phyloP scores from a whole-genome alignment of 805 yeast genomes.

The Schwanniomyces pseudopolymorphus region DNA sequence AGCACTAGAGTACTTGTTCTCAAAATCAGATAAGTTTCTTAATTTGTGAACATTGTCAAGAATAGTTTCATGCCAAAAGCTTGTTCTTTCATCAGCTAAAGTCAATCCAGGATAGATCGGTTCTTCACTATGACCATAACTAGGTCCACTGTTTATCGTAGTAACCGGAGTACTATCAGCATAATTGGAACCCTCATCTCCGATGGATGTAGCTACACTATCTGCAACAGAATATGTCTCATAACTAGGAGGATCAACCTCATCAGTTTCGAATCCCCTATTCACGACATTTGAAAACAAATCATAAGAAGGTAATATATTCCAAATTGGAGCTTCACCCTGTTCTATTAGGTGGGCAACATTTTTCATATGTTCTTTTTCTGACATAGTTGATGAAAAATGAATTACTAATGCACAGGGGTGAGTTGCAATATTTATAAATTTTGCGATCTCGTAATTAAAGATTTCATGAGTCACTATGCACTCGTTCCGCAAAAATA shows the following conservation, averaged over 20 bases:
- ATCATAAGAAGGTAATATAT: constrained; percentile 39
- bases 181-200: background rate
- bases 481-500: background rate
- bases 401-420: background rate
- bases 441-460: background rate
- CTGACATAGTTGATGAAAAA: background rate
- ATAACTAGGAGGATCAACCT: constrained; percentile 21
- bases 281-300: constrained; percentile 26
- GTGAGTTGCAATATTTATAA: background rate
- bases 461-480: background rate
- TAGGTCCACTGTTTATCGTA: background rate
- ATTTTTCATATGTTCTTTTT: background rate
- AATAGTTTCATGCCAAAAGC: constrained; percentile 36
- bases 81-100: constrained; percentile 34
- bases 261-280: constrained; percentile 10
- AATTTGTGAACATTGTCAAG: constrained; percentile 37
- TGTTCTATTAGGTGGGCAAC: background rate
- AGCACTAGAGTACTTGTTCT: constrained; percentile 23
- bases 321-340: constrained; percentile 31
- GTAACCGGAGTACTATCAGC: background rate
- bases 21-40: constrained; percentile 28
- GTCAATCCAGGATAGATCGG: constrained; percentile 11
- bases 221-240: constrained; percentile 7
- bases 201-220: background rate
- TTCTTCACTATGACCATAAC: background rate